Evolutionary conservation across 805 yeast species (phyloP).

Genomic region (Metahyphopichia silvanorum): DNA sequence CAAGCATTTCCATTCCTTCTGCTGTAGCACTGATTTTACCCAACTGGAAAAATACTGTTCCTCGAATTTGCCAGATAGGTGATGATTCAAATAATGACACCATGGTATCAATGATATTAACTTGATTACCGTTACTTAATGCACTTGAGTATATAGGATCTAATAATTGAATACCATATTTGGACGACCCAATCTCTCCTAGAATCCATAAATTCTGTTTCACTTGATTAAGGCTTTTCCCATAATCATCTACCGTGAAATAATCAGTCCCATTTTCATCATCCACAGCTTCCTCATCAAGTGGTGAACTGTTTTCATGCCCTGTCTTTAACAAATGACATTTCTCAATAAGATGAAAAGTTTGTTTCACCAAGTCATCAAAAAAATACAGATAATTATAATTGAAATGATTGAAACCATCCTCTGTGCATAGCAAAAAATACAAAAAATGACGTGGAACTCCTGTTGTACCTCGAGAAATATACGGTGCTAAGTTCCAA

Average conservation of each 20-base stretch:
- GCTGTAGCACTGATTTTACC: slow-evolving; percentile 70
- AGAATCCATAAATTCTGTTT: slow-evolving; percentile 85
- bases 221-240: slow-evolving; percentile 24
- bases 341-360: slow-evolving; percentile 12
- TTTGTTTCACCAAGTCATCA: slow-evolving; percentile 26
- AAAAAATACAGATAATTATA: slow-evolving; percentile 33
- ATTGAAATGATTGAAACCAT: slow-evolving; percentile 65
- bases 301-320: background rate
- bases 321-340: background rate
- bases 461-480: slow-evolving; percentile 5
- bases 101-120: slow-evolving; percentile 40
- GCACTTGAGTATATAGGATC: slow-evolving; percentile 27
- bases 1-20: slow-evolving; percentile 82
- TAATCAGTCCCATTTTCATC: background rate
- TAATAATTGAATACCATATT: slow-evolving; percentile 55
- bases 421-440: slow-evolving; percentile 73
- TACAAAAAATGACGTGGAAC: slow-evolving; percentile 56
- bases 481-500: slow-evolving; percentile 20
- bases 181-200: slow-evolving; percentile 76
- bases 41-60: slow-evolving; percentile 72
- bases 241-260: slow-evolving; percentile 1
- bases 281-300: background rate
- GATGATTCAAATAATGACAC: slow-evolving; percentile 34
- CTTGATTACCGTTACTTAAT: slow-evolving; percentile 20
- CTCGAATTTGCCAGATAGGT: slow-evolving; percentile 56